Conservation (phyloP, 2,329 filamentous ascomycete species). For the Pochonia chlamydosporia region DNA sequence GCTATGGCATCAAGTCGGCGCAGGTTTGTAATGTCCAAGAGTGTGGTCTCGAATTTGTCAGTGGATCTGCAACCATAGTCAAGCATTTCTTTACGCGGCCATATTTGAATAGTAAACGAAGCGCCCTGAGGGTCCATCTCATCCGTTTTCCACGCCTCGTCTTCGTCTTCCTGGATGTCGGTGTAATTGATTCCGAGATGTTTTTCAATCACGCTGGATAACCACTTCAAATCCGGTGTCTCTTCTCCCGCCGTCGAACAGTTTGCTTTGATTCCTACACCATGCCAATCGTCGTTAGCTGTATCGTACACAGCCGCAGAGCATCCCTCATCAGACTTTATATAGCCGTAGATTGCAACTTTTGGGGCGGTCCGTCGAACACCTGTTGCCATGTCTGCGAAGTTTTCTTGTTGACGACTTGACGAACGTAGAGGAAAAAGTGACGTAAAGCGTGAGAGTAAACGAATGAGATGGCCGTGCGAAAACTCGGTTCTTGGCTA, state of each 20-base stretch:
- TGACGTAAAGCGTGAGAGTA: neutral
- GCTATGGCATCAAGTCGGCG: neutral
- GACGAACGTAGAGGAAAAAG: neutral
- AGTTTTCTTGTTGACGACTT: neutral
- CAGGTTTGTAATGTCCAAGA: neutral
- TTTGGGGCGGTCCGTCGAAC: neutral
- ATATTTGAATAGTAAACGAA: neutral
- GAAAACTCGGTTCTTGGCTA: too few relatives aligned
- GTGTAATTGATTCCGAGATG: neutral
- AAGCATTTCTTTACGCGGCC: neutral
- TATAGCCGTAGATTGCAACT: neutral
- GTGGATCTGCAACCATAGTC: neutral
- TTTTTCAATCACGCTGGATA: neutral
- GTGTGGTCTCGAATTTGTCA: neutral
- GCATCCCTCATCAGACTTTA: neutral
- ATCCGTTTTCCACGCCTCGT: neutral
- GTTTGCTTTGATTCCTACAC: neutral
- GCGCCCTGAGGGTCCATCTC: neutral
- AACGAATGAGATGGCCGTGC: too few relatives aligned
- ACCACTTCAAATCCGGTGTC: neutral
- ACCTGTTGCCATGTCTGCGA: neutral
- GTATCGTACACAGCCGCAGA: neutral
- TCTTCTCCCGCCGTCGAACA: neutral
- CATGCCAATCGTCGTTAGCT: neutral
- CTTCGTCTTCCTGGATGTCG: neutral